phyloP scores from a whole-genome alignment of 73 alveolate species.

The Tetrahymena malaccensis region DNA sequence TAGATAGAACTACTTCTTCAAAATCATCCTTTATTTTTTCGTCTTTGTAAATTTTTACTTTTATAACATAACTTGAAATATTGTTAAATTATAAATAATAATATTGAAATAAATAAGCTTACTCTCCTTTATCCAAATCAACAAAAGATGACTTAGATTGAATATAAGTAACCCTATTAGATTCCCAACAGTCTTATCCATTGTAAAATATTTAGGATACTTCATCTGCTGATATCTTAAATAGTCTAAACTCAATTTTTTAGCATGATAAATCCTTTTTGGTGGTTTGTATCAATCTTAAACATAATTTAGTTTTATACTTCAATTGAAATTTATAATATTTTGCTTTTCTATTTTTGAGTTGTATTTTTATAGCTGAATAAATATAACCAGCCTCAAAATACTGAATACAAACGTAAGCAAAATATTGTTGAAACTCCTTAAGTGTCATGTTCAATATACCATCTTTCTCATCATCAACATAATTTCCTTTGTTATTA shows the following conservation, averaged over 20 bases:
- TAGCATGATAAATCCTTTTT: not conserved
- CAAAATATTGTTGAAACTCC: not conserved
- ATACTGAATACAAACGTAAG: not conserved
- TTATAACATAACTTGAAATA: not conserved
- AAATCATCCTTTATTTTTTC: not conserved
- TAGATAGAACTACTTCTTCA: not conserved
- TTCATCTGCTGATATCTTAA: not conserved
- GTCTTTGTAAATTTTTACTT: not conserved
- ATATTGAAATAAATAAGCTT: not conserved
- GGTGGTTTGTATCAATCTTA: not conserved
- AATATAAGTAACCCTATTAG: not conserved
- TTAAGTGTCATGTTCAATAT: not conserved
- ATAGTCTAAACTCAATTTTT: not conserved
- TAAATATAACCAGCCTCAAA: not conserved
- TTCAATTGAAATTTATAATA: not conserved
- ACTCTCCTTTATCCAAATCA: not conserved
- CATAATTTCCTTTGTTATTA: not conserved
- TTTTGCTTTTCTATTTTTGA: not conserved
- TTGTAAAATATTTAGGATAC: not conserved
- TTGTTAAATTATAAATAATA: not conserved
- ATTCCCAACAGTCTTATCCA: not conserved
- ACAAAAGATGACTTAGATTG: not conserved
- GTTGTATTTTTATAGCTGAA: not conserved
- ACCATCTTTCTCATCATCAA: not conserved
- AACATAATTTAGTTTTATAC: not conserved